Base-by-base conservation (phyloP, 257 asterid species). In the Plantago elongata region DNA sequence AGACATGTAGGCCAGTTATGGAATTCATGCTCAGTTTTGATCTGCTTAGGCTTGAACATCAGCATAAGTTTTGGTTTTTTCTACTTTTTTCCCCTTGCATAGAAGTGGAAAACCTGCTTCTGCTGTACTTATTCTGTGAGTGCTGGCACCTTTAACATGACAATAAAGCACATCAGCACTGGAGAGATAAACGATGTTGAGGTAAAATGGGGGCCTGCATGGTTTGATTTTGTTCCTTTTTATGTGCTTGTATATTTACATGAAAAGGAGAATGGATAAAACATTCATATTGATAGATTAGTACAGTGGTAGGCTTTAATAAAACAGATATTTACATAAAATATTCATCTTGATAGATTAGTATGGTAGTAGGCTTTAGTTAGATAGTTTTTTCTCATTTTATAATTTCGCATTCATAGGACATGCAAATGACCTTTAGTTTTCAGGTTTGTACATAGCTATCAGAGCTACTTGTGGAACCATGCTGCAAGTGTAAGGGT, bases 391-490 rank as follows among this genome's bases (percentile, higher is more conserved):
- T 22, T 22, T 54, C 58, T 54, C 37, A 56, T 45, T 70, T 54
- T 55, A 62, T 57, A 70, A 72, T 61, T 29, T 62, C 40, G 8
- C 40, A 4, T 34, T 34, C 40, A 34, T 34, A 34, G 40, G 40
- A 34, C 40, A 34, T 34, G 40, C 40, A 4, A 60, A 57, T 70
- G 68, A 44, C 42, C 61, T 62, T 78, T 78, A 65, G 61, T 61
- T 72, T 65, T 66, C 83, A 91, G 98, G 98, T 92, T 78, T 75
- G 92, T 89, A 69, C 98, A 92, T 67, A 86, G 98, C 75, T 92
- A 89, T 69, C 98, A 92, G 77, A 92, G 98, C 80, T 92, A 82
- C 76, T 72, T 92, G 55, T 92, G 98, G 98, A 92, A 92, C 83
- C 90, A 92, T 77, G 93, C 95, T 14, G 91, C 95, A 10, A 92